These are phyloP conservation scores for Eucalyptus dawsonii DNA, from an alignment of 345 rosid species.

Conservation along the genomic window DNA sequence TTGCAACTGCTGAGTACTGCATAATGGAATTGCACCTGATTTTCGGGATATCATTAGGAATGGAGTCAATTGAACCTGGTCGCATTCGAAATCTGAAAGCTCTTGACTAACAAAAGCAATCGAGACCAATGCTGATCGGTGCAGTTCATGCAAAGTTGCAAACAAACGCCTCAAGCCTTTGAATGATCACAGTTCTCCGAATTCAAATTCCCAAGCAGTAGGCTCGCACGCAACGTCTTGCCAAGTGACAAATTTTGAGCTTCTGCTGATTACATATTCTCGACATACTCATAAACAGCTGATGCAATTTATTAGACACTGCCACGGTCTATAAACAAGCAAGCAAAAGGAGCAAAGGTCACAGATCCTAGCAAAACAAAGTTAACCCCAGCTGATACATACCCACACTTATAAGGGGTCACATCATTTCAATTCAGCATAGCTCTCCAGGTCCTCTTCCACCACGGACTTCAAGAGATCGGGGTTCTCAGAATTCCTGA, in stretches of 20 bases:
- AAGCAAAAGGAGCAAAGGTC: not conserved
- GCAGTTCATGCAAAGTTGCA: not conserved
- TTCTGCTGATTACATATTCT: not conserved
- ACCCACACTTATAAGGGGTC: not conserved
- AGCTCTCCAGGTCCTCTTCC: constrained; percentile 19
- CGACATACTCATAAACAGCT: not conserved
- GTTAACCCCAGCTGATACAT: not conserved
- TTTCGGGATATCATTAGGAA: not conserved
- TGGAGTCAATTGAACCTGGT: not conserved
- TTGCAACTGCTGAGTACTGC: not conserved
- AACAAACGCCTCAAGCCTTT: not conserved
- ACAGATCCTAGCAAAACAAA: not conserved
- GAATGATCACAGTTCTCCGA: not conserved
- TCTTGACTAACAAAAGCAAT: not conserved
- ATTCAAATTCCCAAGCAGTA: not conserved
- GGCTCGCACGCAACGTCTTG: not conserved
- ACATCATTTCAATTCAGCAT: not conserved
- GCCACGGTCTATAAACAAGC: not conserved
- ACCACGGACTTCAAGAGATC: constrained; percentile 20
- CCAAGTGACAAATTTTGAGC: not conserved
- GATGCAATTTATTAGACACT: not conserved
- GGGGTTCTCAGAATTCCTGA: constrained; percentile 29
- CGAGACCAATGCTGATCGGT: not conserved
- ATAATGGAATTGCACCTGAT: not conserved
- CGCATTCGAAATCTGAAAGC: not conserved